Evolutionary conservation across 108 stramenopile species (phyloP), one percentile per base, ranked within the genome.

Genomic region (Nannochloropsis gaditana): DNA sequence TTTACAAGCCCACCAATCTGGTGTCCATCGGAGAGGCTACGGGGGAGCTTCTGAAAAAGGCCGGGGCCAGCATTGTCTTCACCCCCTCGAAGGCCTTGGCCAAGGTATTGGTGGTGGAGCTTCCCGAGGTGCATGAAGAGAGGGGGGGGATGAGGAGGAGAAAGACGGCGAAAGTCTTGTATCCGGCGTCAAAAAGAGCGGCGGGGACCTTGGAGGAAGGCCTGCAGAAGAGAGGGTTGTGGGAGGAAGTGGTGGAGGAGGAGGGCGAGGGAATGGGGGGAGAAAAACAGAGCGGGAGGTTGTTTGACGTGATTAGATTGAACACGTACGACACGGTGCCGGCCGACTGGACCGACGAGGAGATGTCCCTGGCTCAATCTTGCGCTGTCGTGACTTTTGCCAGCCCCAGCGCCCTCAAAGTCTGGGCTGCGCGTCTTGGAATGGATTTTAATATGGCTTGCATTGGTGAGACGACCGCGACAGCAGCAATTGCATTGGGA

Each of bases 401-500:
- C 41, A 45, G 45, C 11, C 83, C 83, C 19, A 45, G 45, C 9
- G 83, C 83, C 31, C 21, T 45, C 15, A 45, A 45, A 21, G 83
- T 84, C 41, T 84, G 83, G 83, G 50, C 83, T 19, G 45, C n/a
- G 50, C 83, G 50, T n/a, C 41, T 79, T 9, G 47, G 41, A 45
- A 43, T 15, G 50, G 9, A n/a, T 15, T 11, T 21, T 9, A 11
- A 21, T 5, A 50, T 45, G 59, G 83, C 83, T 6, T 84, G 83
- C 50, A 79, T 84, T 45, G 83, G 83, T 42, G 83, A 59, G 50
- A 84, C 83, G 41, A 45, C 83, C 31, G 83, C 83, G 3, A 41
- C 59, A 6, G 59, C 59, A 73, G 59, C 59, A 5, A 73, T 15
- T 15, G 19, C 15, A n/a, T 15, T n/a, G 59, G 59, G 59, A 4